Evolutionary conservation across 169 alveolate species (phyloP).

Genomic region (Plasmodium knowlesi): DNA sequence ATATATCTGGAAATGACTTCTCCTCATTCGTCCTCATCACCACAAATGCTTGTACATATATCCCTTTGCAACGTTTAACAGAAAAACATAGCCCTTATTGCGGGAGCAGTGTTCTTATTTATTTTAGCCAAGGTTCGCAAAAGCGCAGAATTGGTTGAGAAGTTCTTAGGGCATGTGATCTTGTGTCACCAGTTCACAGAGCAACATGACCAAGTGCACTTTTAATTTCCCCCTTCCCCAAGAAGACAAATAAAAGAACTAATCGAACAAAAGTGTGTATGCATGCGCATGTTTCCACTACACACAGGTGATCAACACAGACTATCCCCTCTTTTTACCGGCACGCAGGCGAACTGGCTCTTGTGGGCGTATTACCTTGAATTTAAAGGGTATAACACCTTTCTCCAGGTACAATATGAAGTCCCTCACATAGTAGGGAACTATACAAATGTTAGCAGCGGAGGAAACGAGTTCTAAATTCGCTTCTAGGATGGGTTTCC

Average conservation of each 20-base stretch:
- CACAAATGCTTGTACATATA: constrained; percentile 4
- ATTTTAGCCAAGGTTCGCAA: constrained; percentile 51
- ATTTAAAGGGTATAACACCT: constrained; percentile 71
- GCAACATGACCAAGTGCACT: not conserved
- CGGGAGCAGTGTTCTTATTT: constrained; percentile 24
- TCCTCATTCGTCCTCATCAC: not conserved
- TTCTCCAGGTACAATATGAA: constrained; percentile 36
- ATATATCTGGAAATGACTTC: not conserved
- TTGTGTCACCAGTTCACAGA: not conserved
- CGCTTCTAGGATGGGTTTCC: not conserved
- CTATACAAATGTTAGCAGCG: not conserved
- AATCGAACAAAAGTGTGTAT: not conserved
- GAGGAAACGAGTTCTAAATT: not conserved
- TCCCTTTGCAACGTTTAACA: not conserved
- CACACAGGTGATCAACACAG: not conserved
- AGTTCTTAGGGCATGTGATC: not conserved
- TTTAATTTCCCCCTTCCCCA: constrained; percentile 3
- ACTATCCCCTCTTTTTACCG: not conserved
- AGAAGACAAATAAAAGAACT: not conserved
- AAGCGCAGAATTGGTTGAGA: constrained; percentile 8
- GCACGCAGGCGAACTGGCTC: constrained; percentile 59
- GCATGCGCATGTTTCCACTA: not conserved
- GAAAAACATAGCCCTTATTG: constrained; percentile 41
- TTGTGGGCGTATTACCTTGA: constrained; percentile 76
- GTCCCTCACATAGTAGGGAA: not conserved